Conservation (phyloP, 2,329 filamentous ascomycete species). For the Leptographium lundbergii region DNA sequence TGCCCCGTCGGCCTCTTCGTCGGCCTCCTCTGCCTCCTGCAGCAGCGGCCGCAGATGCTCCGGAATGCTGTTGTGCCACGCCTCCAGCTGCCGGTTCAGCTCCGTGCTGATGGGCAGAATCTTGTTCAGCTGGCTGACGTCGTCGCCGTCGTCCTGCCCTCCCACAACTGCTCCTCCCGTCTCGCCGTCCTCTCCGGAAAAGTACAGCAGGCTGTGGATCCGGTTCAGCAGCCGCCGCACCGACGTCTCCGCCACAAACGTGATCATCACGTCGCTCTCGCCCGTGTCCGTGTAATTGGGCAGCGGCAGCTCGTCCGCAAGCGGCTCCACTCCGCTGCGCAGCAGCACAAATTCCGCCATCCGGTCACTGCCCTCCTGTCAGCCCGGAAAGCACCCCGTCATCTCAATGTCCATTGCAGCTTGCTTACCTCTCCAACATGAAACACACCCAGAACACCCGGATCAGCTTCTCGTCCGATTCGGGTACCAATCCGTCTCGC, state of each 20-base stretch:
- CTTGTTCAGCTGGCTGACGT: constrained; percentile 16
- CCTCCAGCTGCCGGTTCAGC: constrained; percentile 25
- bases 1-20: constrained; percentile 22
- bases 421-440: constrained; percentile 51
- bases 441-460: constrained; percentile 61
- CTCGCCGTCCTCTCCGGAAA: not conserved
- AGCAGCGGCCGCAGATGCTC: constrained; percentile 33
- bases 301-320: constrained; percentile 23
- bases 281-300: constrained; percentile 17
- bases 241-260: constrained; percentile 29
- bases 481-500: not conserved
- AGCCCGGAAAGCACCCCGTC: not conserved
- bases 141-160: constrained; percentile 10
- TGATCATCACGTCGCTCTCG: constrained; percentile 23
- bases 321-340: constrained; percentile 24
- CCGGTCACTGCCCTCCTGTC: constrained; percentile 41
- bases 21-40: constrained; percentile 33
- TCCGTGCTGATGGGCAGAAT: constrained; percentile 21
- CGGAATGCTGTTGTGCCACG: constrained; percentile 25
- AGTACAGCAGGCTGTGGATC: constrained; percentile 28
- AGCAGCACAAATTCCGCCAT: constrained; percentile 46
- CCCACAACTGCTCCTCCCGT: too few relatives aligned
- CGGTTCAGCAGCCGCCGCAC: constrained; percentile 28
- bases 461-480: constrained; percentile 31
- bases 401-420: not conserved